Percentiles rank a stretch among this genome's conserved stretches.
These are phyloP conservation scores for Pythium plurisporium DNA, from an alignment of 352 stramenopile genomes.

Conservation along the genomic window DNA sequence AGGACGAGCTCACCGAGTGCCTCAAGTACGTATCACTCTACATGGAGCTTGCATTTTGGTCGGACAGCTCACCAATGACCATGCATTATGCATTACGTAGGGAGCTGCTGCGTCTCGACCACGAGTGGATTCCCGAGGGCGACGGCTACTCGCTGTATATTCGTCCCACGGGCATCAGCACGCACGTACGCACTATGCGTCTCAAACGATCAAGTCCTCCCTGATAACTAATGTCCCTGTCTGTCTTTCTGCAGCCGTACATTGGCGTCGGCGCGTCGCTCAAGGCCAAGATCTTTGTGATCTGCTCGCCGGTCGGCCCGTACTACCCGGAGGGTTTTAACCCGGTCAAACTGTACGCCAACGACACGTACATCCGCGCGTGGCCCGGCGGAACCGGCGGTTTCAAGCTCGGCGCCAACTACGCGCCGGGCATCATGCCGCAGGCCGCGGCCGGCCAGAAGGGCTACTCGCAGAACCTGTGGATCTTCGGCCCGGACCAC, in stretches of 20 bases:
- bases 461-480: conserved; percentile 92
- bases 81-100: conserved; percentile 20
- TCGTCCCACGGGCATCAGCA: conserved; percentile 92
- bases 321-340: conserved; percentile 97
- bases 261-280: conserved; percentile 88
- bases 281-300: conserved; percentile 93
- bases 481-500: conserved; percentile 94
- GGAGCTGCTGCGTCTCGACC: conserved; percentile 76
- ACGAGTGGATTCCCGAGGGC: conserved; percentile 92
- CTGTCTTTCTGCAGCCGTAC: conserved; percentile 49
- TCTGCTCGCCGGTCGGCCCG: conserved; percentile 94
- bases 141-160: conserved; percentile 97
- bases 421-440: conserved; percentile 89
- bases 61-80: too few relatives aligned
- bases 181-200: conserved; percentile 31
- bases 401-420: conserved; percentile 93
- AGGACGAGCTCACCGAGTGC: conserved; percentile 87
- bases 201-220: background rate
- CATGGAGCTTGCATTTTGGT: background rate
- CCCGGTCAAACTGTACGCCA: conserved; percentile 87
- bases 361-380: conserved; percentile 91
- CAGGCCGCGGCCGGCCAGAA: conserved; percentile 82
- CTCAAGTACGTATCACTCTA: conserved; percentile 59
- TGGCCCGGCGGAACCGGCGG: conserved; percentile 95
- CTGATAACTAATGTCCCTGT: background rate